Percentiles rank a stretch among this genome's conserved stretches.
phyloP scores from a whole-genome alignment of 177 flowering plant genomes.

The Vitis hybrid region DNA sequence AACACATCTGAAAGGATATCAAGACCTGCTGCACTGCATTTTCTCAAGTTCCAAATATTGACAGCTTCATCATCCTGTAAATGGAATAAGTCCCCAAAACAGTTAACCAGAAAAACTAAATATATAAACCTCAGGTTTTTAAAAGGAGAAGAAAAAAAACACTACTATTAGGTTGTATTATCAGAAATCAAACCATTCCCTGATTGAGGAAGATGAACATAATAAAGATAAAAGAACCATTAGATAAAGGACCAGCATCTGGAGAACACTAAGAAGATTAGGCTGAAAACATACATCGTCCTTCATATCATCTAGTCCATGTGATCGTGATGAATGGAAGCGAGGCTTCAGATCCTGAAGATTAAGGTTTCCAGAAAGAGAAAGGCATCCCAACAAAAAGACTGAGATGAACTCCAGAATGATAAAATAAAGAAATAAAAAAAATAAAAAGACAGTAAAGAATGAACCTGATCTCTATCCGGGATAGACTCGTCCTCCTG shows the following conservation, averaged over 20 bases:
- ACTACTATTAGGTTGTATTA: no score
- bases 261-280: not conserved
- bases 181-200: no score
- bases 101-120: not conserved
- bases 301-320: slow-evolving; percentile 81
- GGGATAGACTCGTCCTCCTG: slow-evolving; percentile 97
- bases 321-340: slow-evolving; percentile 90
- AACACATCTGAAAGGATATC: slow-evolving; percentile 90
- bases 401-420: no score
- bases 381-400: no score
- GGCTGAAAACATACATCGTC: slow-evolving; percentile 68
- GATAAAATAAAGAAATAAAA: not conserved
- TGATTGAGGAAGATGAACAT: not conserved
- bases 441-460: not conserved
- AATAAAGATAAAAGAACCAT: not conserved
- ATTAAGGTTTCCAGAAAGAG: not conserved
- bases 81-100: slow-evolving; percentile 4
- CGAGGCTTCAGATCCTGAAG: slow-evolving; percentile 95
- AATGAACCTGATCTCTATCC: slow-evolving; percentile 89
- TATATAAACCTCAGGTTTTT: not conserved
- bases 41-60: slow-evolving; percentile 91
- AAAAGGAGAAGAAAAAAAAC: no score
- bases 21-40: slow-evolving; percentile 98
- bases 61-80: slow-evolving; percentile 92
- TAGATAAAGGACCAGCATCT: not conserved